These are phyloP conservation scores for Tanacetum coccineum DNA, from an alignment of 129 eudicot species.

Conservation along the genomic window DNA sequence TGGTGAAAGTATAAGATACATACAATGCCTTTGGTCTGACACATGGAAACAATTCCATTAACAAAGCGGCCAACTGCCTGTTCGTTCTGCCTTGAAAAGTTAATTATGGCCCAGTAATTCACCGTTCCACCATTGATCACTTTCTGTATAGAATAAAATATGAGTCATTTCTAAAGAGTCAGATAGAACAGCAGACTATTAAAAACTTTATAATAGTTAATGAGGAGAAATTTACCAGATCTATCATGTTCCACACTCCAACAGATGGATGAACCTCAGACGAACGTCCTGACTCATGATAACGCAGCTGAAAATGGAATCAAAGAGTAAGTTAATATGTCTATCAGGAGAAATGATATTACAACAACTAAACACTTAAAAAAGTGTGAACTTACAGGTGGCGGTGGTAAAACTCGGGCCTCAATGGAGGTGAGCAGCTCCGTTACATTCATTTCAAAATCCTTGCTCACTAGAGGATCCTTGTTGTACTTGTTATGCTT, in stretches of 20 bases:
- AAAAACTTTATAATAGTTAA: background rate
- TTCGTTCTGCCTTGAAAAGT: background rate
- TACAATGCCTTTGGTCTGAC: background rate
- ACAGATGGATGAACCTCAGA: background rate
- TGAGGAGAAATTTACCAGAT: background rate
- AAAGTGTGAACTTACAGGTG: background rate
- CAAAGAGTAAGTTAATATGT: no score
- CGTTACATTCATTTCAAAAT: conserved; percentile 53
- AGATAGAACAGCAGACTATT: background rate
- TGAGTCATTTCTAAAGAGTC: background rate
- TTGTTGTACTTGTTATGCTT: conserved; percentile 33
- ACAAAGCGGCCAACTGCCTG: background rate
- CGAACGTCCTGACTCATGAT: background rate
- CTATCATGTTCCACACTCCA: background rate
- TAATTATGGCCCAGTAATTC: background rate
- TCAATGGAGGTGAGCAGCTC: conserved; percentile 38
- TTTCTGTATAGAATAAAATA: background rate
- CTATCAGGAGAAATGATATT: no score
- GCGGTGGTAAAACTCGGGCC: conserved; percentile 63
- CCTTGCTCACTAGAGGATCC: conserved; percentile 32
- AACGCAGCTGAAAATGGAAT: background rate
- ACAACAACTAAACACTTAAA: no score
- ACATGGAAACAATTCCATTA: background rate
- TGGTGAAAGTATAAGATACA: background rate
- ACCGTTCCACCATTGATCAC: background rate